Evolutionary conservation across 768 basidiomycete genomes (phyloP).

Genomic region (Holtermannia corniformis): DNA sequence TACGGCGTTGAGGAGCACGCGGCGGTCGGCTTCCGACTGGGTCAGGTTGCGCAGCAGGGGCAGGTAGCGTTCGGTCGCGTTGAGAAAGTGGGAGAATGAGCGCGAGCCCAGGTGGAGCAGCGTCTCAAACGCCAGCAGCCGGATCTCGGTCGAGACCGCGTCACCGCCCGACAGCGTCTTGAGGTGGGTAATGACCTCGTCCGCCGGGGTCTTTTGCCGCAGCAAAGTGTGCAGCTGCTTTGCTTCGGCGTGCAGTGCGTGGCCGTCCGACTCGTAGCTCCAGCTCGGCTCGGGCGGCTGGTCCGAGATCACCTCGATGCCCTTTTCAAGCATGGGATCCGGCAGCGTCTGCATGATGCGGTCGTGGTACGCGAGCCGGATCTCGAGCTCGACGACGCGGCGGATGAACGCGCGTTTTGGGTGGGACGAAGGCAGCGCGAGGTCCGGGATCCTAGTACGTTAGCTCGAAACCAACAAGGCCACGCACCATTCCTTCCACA

Average conservation of each 20-base stretch:
- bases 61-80: constrained; percentile 91
- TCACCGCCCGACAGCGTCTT: constrained; percentile 57
- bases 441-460: constrained; percentile 68
- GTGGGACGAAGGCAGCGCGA: constrained; percentile 61
- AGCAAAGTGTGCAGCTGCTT: constrained; percentile 67
- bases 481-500: constrained; percentile 95
- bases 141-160: constrained; percentile 56
- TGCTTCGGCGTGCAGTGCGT: constrained; percentile 70
- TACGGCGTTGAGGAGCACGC: constrained; percentile 58
- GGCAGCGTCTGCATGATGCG: constrained; percentile 83
- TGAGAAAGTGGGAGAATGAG: constrained; percentile 95
- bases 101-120: constrained; percentile 84
- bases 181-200: constrained; percentile 68
- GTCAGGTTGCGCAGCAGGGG: constrained; percentile 45
- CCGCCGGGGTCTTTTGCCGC: constrained; percentile 53
- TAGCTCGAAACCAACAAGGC: background rate
- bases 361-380: constrained; percentile 85
- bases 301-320: constrained; percentile 73
- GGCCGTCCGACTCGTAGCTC: constrained; percentile 37
- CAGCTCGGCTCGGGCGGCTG: constrained; percentile 53
- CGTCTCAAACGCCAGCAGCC: constrained; percentile 75
- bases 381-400: constrained; percentile 76
- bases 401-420: constrained; percentile 83
- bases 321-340: constrained; percentile 55
- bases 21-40: constrained; percentile 48